These are phyloP conservation scores for Lepiota venenata DNA, from an alignment of 768 basidiomycete genomes.

Conservation along the genomic window DNA sequence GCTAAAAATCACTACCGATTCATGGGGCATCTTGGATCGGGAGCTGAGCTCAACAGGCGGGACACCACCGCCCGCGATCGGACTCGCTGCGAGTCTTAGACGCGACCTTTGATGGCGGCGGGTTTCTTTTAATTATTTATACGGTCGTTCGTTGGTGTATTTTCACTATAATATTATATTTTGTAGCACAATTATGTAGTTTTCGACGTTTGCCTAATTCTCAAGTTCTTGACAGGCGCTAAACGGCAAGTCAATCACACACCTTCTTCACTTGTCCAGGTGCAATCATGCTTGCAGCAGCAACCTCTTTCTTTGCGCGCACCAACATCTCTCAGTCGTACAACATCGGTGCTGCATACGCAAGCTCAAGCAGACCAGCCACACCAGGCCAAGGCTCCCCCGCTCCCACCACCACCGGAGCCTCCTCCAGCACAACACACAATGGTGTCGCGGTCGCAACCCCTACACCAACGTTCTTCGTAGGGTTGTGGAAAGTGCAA, in stretches of 20 bases:
- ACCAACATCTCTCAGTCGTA: slow-evolving; percentile 83
- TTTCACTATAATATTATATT: background rate
- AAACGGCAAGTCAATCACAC: background rate
- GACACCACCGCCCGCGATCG: slow-evolving; percentile 37
- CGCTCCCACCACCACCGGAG: slow-evolving; percentile 23
- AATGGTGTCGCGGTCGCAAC: slow-evolving; percentile 33
- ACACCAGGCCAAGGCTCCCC: slow-evolving; percentile 34
- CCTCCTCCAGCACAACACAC: slow-evolving; percentile 11
- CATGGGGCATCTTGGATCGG: slow-evolving; percentile 33
- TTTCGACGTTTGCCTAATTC: too few relatives aligned
- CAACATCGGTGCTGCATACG: slow-evolving; percentile 45
- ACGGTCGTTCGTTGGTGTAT: slow-evolving; percentile 5
- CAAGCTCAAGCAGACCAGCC: slow-evolving; percentile 39
- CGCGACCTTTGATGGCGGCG: background rate
- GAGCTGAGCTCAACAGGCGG: slow-evolving; percentile 35
- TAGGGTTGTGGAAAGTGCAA: slow-evolving; percentile 90
- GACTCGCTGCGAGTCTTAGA: slow-evolving; percentile 22
- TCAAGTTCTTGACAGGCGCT: too few relatives aligned
- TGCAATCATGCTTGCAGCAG: slow-evolving; percentile 68
- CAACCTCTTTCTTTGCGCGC: slow-evolving; percentile 78
- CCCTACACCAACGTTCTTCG: slow-evolving; percentile 51
- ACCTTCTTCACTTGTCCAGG: background rate
- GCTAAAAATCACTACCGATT: slow-evolving; percentile 35
- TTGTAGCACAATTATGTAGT: too few relatives aligned
- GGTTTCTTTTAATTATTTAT: background rate